phyloP scores from a whole-genome alignment of 2,329 filamentous ascomycete species.

The Penicillium sp. region DNA sequence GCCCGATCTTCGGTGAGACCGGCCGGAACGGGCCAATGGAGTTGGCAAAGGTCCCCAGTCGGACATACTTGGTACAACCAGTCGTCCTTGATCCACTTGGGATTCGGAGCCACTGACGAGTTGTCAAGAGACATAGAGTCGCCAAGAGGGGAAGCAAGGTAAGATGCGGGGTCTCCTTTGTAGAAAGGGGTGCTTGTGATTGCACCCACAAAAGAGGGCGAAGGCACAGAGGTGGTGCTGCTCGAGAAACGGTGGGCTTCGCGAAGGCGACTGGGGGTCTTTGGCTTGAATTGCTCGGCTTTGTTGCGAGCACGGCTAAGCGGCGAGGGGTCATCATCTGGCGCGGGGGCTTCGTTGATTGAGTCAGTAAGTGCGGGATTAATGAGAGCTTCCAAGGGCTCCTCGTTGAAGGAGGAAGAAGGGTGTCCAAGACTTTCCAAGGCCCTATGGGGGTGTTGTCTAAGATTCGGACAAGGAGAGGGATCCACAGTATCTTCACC shows the following conservation, averaged over 20 bases:
- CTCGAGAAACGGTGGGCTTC: conserved; percentile 32
- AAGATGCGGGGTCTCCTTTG: neutral
- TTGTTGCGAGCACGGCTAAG: conserved; percentile 37
- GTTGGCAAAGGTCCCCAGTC: conserved; percentile 23
- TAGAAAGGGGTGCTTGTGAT: neutral
- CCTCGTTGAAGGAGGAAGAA: too few species aligned
- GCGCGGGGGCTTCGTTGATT: conserved; percentile 7
- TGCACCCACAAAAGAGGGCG: too few species aligned
- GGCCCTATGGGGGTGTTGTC: neutral
- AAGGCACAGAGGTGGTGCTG: conserved; percentile 16
- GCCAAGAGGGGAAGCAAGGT: neutral
- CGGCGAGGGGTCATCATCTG: conserved; percentile 25
- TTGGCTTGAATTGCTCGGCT: conserved; percentile 45
- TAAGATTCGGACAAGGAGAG: neutral
- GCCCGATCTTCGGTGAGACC: conserved; percentile 6
- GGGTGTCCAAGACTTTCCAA: too few species aligned
- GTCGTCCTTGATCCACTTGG: conserved; percentile 21
- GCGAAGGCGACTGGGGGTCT: conserved; percentile 43
- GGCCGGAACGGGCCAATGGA: conserved; percentile 22
- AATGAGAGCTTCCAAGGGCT: too few species aligned
- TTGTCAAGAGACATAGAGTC: neutral
- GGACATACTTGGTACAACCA: conserved; percentile 29
- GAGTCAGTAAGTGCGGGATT: conserved; percentile 14
- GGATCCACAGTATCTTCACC: neutral
- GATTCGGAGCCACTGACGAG: conserved; percentile 2